These are phyloP conservation scores for Bonia amplexicaulis DNA, from an alignment of 176 grass and related monocot genomes.

Conservation along the genomic window DNA sequence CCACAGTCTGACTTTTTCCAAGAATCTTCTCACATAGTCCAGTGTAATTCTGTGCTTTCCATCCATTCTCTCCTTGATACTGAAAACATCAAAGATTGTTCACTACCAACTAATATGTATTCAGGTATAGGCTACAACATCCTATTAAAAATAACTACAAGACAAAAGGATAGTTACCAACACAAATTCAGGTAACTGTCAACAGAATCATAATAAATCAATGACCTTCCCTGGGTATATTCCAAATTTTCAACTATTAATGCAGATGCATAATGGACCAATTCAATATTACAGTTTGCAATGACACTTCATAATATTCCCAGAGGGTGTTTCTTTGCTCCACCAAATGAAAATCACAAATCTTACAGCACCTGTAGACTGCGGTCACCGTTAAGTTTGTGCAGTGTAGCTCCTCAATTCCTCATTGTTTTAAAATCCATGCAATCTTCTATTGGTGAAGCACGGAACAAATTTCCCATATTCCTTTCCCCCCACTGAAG, in stretches of 20 bases:
- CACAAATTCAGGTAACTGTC: background rate
- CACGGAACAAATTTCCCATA: too few relatives aligned
- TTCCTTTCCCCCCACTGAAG: background rate
- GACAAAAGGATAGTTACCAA: background rate
- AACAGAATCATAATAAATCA: background rate
- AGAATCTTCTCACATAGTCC: constrained; percentile 95
- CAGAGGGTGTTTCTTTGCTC: constrained; percentile 7
- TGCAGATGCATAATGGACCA: background rate
- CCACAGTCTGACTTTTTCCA: constrained; percentile 94
- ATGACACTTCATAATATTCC: background rate
- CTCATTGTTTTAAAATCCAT: background rate
- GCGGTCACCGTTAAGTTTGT: background rate
- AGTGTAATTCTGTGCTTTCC: constrained; percentile 79
- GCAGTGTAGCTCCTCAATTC: background rate
- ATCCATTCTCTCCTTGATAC: constrained; percentile 97
- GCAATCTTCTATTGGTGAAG: background rate
- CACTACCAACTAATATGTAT: background rate
- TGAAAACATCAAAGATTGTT: constrained; percentile 43
- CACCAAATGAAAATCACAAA: constrained; percentile 10
- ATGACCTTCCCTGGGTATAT: background rate
- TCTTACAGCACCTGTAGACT: background rate
- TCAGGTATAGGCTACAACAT: constrained; percentile 13
- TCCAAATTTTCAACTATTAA: background rate
- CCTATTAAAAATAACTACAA: background rate
- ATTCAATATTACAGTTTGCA: background rate